Conservation (phyloP, 108 stramenopile species). For the Thalassiosira profunda region DNA sequence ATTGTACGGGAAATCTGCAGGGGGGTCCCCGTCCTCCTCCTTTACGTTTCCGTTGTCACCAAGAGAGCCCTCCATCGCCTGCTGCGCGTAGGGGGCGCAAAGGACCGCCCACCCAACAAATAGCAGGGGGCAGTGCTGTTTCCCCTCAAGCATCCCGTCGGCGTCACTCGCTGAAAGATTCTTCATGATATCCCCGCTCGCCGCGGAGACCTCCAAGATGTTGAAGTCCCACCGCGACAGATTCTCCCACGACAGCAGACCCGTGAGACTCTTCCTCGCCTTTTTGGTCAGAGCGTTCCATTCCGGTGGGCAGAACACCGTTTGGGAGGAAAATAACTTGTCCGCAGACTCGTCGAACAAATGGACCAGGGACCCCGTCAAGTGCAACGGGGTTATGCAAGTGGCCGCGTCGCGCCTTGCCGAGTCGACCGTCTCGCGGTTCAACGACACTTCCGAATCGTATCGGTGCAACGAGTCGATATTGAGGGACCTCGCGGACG, state of each 20-base stretch:
- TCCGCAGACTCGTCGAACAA: no score
- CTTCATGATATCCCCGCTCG: conserved; percentile 24
- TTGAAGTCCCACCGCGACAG: conserved; percentile 66
- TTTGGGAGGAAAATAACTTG: no score
- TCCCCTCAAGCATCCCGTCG: no score
- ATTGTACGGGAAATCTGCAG: conserved; percentile 19
- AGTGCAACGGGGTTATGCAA: no score
- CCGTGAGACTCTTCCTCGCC: conserved; percentile 21
- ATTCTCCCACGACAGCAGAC: conserved; percentile 52
- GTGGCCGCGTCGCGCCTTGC: no score
- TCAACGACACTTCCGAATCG: no score
- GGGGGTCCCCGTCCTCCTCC: background rate
- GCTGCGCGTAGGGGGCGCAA: conserved; percentile 55
- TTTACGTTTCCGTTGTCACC: background rate
- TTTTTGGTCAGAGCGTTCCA: conserved; percentile 25
- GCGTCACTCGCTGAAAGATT: no score
- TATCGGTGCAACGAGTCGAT: no score
- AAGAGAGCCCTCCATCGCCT: conserved; percentile 45
- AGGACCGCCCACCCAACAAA: conserved; percentile 71
- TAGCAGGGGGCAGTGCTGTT: conserved; percentile 43
- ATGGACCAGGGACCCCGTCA: no score
- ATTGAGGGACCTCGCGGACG: no score
- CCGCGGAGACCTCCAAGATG: conserved; percentile 54
- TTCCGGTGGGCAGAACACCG: conserved; percentile 24
- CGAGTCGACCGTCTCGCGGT: no score